These are phyloP conservation scores for Punica granatum DNA, from an alignment of 345 rosid genomes.

Conservation along the genomic window DNA sequence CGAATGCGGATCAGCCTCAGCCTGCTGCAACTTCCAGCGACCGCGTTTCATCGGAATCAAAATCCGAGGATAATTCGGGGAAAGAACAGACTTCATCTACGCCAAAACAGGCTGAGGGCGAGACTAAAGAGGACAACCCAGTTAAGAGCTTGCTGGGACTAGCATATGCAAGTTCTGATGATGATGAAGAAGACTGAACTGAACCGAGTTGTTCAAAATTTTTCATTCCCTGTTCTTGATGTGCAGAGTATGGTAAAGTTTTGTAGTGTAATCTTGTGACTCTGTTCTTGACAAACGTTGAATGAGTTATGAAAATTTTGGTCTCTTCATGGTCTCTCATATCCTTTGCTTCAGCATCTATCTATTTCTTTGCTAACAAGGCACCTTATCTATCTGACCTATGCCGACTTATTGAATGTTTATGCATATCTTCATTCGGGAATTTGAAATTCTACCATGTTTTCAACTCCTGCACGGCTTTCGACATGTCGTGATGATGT, in stretches of 20 bases:
- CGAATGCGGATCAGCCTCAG: conserved; percentile 20
- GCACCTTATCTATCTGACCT: too few species aligned
- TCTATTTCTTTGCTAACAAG: too few species aligned
- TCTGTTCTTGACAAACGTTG: neutral
- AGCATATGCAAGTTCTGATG: conserved; percentile 87
- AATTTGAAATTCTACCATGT: too few species aligned
- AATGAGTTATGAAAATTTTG: neutral
- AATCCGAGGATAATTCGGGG: conserved; percentile 15
- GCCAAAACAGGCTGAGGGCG: conserved; percentile 20
- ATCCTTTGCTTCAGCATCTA: too few species aligned
- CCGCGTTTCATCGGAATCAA: conserved; percentile 17
- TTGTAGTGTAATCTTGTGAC: neutral
- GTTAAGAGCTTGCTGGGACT: conserved; percentile 66
- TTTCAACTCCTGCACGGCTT: too few species aligned
- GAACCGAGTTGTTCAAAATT: neutral
- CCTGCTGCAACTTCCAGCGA: conserved; percentile 17
- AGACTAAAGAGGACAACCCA: conserved; percentile 29
- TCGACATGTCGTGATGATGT: too few species aligned
- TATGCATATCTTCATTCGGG: too few species aligned
- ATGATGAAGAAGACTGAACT: conserved; percentile 27
- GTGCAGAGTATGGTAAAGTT: neutral
- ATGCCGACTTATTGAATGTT: too few species aligned
- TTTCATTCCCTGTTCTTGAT: neutral
- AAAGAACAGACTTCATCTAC: conserved; percentile 16
- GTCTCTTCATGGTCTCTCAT: too few species aligned